These are phyloP conservation scores for Picea sitchensis DNA, from an alignment of 75 land plant species.

Conservation along the genomic window DNA sequence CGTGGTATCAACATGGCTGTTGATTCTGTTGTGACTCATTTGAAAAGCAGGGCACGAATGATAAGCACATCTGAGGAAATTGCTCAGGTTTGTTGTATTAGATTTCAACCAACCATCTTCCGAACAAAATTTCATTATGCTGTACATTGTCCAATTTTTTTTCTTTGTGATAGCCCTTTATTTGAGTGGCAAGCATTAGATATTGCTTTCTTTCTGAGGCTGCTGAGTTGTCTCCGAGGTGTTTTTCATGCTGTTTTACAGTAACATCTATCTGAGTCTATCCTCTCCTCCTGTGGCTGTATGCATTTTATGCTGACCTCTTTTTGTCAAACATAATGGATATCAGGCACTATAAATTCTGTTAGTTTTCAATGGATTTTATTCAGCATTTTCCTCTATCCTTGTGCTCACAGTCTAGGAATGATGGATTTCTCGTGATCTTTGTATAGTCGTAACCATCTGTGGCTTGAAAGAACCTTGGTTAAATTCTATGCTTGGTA, in stretches of 20 bases:
- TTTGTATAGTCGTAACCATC: not conserved
- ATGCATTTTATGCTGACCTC: not conserved
- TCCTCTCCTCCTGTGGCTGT: not conserved
- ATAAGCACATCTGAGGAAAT: constrained; percentile 93
- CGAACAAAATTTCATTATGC: not conserved
- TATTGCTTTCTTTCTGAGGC: not conserved
- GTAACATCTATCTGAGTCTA: not conserved
- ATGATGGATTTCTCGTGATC: not conserved
- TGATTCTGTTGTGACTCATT: constrained; percentile 76
- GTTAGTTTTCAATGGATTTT: not conserved
- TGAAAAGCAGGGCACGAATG: constrained; percentile 80
- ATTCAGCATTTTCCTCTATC: not conserved
- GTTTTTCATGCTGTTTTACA: not conserved
- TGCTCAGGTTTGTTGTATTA: constrained; percentile 56
- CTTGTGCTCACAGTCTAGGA: not conserved
- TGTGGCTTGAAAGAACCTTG: not conserved
- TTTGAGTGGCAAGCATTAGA: not conserved
- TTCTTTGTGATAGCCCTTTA: not conserved
- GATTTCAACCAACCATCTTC: not conserved
- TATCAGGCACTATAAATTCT: not conserved
- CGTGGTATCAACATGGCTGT: constrained; percentile 86
- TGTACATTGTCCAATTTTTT: not conserved
- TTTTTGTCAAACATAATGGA: not conserved
- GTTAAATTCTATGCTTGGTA: not conserved
- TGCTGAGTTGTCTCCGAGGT: not conserved